These are phyloP conservation scores for Penicillium freii DNA, from an alignment of 2,329 filamentous ascomycete species.

Conservation along the genomic window DNA sequence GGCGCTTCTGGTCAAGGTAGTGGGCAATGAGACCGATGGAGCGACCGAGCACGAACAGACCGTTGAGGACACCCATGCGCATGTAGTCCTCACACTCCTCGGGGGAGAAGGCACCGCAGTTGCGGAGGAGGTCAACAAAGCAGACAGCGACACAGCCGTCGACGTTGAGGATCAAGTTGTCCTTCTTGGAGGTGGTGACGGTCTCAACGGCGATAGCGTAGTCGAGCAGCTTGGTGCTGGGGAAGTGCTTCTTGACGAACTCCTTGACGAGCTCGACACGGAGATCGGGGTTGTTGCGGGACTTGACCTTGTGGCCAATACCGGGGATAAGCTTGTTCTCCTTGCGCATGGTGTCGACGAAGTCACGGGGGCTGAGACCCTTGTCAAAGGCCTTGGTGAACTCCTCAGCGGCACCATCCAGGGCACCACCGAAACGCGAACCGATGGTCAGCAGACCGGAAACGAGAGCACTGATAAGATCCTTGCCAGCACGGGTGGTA, in stretches of 20 bases:
- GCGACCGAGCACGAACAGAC: conserved; percentile 95
- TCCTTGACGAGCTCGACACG: conserved; percentile 99
- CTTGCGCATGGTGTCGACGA: conserved; percentile 98
- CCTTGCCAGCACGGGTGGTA: conserved; percentile 98
- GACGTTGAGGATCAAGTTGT: conserved; percentile 99
- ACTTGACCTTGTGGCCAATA: conserved; percentile 99
- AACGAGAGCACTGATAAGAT: conserved; percentile 92
- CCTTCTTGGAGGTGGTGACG: conserved; percentile 99
- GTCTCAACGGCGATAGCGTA: conserved; percentile 97
- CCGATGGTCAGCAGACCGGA: conserved; percentile 97
- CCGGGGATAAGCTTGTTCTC: conserved; percentile 99
- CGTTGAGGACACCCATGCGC: conserved; percentile 98
- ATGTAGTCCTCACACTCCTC: conserved; percentile 99
- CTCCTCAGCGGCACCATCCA: conserved; percentile 96
- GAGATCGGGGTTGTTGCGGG: conserved; percentile 98
- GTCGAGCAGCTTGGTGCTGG: conserved; percentile 95
- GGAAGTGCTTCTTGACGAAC: conserved; percentile 96
- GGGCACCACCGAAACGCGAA: conserved; percentile 95
- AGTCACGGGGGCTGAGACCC: conserved; percentile 96
- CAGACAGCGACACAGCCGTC: conserved; percentile 97
- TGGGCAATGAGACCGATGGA: conserved; percentile 99
- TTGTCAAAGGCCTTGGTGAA: conserved; percentile 98
- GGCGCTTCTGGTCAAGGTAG: conserved; percentile 99
- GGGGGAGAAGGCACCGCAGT: conserved; percentile 92
- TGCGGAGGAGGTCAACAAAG: conserved; percentile 96